Evolutionary conservation across 78 protist genomes (phyloP).

Genomic region (slime mould (Dictyostelium discoideum)): dicty_2.7 NC_007088.5:7845001-7845500

Average conservation of each 20-base stretch:
- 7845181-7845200: not conserved
- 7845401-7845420: too few relatives aligned
- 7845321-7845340: not conserved
- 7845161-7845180: slow-evolving; percentile 15
- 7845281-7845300: slow-evolving; percentile 74
- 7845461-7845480: too few relatives aligned
- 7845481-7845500: too few relatives aligned
- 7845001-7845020: too few relatives aligned
- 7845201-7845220: not conserved
- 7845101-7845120: slow-evolving; percentile 50
- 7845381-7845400: too few relatives aligned
- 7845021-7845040: not conserved
- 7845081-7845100: slow-evolving; percentile 15
- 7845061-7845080: not conserved
- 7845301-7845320: slow-evolving; percentile 55
- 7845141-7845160: not conserved
- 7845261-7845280: slow-evolving; percentile 44
- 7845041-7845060: not conserved
- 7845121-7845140: slow-evolving; percentile 10
- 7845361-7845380: not conserved
- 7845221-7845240: not conserved
- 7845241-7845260: slow-evolving; percentile 35
- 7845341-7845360: not conserved
- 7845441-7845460: too few relatives aligned
- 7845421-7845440: too few relatives aligned